Evolutionary conservation across 768 basidiomycete species (phyloP).

Genomic region (Leucogyrophana mollusca): DNA sequence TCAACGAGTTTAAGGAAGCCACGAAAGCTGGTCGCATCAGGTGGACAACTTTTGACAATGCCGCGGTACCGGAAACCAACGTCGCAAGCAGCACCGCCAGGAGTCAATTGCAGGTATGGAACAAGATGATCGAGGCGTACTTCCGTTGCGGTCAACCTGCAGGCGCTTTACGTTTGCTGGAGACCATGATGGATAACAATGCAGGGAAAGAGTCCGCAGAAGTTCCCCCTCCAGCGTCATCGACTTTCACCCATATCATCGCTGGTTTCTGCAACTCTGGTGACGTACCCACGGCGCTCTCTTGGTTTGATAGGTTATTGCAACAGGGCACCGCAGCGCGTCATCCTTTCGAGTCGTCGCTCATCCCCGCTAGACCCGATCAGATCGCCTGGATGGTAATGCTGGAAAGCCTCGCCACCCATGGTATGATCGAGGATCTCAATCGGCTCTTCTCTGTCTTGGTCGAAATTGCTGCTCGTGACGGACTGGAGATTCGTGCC

Average conservation of each 20-base stretch:
- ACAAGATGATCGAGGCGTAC: slow-evolving; percentile 74
- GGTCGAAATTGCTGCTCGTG: slow-evolving; percentile 30
- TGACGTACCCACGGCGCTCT: slow-evolving; percentile 61
- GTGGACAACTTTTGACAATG: slow-evolving; percentile 23
- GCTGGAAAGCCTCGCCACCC: slow-evolving; percentile 52
- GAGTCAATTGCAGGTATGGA: slow-evolving; percentile 57
- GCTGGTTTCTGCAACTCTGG: slow-evolving; percentile 59
- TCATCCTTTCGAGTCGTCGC: slow-evolving; percentile 42
- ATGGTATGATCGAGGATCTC: slow-evolving; percentile 48
- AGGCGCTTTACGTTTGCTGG: slow-evolving; percentile 63
- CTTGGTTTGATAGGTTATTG: slow-evolving; percentile 72
- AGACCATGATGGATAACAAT: slow-evolving; percentile 62
- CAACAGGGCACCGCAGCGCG: slow-evolving; percentile 34
- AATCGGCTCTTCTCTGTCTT: slow-evolving; percentile 52
- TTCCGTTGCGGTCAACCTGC: slow-evolving; percentile 63
- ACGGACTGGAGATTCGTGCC: slow-evolving; percentile 31
- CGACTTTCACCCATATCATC: slow-evolving; percentile 66
- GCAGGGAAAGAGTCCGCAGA: slow-evolving; percentile 34
- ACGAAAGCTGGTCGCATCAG: slow-evolving; percentile 37
- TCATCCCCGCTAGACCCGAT: slow-evolving; percentile 51
- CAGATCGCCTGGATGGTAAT: slow-evolving; percentile 55
- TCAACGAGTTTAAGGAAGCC: slow-evolving; percentile 54
- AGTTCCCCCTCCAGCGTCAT: slow-evolving; percentile 55
- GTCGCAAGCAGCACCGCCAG: slow-evolving; percentile 20
- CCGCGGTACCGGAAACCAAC: slow-evolving; percentile 7